A percentile compares a stretch with the other conserved stretches of the same genome.
Conservation (phyloP, 176 grass and related monocot genomes). For the Puccinellia tenuiflora region DNA sequence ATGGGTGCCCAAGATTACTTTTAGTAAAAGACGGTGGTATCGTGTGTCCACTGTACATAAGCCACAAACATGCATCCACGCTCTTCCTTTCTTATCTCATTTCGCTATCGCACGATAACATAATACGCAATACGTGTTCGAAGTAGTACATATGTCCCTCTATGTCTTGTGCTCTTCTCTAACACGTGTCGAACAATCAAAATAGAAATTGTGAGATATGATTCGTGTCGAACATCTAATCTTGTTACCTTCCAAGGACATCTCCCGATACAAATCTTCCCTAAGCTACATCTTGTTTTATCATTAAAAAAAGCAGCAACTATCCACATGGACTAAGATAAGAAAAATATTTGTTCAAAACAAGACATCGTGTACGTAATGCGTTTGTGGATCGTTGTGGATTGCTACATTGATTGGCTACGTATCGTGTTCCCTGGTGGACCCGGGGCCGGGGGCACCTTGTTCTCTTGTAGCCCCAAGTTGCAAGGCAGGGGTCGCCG, state of each 20-base stretch:
- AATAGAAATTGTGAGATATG: background rate
- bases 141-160: background rate
- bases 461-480: slow-evolving; percentile 25
- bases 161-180: background rate
- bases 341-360: no score
- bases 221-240: no score
- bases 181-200: background rate
- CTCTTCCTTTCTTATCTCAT: background rate
- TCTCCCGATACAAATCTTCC: no score
- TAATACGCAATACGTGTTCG: background rate
- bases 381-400: no score
- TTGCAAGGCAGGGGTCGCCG: slow-evolving; percentile 13
- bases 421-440: background rate
- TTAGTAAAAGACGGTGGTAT: background rate
- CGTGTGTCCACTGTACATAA: background rate
- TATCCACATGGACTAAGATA: no score
- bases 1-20: no score
- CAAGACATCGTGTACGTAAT: no score
- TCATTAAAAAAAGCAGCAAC: no score
- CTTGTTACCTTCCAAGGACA: no score
- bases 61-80: no score
- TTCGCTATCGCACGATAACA: background rate
- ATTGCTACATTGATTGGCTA: background rate
- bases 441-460: background rate
- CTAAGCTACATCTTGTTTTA: no score